Conservation (phyloP, 495 filamentous ascomycete genomes). For the Penicillium silybi region DNA sequence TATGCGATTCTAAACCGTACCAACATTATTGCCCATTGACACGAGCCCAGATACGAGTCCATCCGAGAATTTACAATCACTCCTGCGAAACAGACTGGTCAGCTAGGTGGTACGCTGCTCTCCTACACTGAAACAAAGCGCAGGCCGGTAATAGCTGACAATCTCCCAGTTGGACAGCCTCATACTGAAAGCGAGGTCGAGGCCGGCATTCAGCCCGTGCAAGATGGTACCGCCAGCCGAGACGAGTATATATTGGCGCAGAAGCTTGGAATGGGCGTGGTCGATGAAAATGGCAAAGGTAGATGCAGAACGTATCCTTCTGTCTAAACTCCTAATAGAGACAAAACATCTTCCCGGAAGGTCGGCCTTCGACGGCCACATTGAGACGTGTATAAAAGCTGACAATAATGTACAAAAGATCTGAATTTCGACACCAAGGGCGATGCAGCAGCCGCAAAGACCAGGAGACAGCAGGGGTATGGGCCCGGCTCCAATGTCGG, state of each 20-base stretch:
- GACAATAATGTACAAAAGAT: conserved; percentile 46
- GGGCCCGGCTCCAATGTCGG: conserved; percentile 55
- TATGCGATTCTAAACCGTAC: conserved; percentile 24
- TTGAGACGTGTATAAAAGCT: conserved; percentile 30
- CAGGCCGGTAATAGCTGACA: neutral
- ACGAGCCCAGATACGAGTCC: conserved; percentile 54
- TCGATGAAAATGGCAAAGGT: conserved; percentile 30
- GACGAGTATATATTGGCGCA: conserved; percentile 29
- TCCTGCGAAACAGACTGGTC: conserved; percentile 53
- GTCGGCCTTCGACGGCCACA: conserved; percentile 9
- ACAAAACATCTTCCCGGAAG: conserved; percentile 19
- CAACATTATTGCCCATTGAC: neutral
- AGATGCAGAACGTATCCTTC: conserved; percentile 29
- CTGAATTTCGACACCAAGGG: conserved; percentile 30
- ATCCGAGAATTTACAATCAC: conserved; percentile 45
- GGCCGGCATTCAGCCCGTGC: conserved; percentile 7
- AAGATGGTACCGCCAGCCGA: conserved; percentile 4
- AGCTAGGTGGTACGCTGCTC: conserved; percentile 49
- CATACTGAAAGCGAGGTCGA: conserved; percentile 33
- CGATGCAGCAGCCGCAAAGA: conserved; percentile 37
- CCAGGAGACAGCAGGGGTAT: conserved; percentile 57
- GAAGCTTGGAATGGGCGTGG: conserved; percentile 26
- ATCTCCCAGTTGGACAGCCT: conserved; percentile 11
- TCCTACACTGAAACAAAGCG: neutral
- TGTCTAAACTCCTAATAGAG: conserved; percentile 31